These are phyloP conservation scores for Astragalus glycyphyllos DNA, from an alignment of 306 rosid genomes.

Conservation along the genomic window DNA sequence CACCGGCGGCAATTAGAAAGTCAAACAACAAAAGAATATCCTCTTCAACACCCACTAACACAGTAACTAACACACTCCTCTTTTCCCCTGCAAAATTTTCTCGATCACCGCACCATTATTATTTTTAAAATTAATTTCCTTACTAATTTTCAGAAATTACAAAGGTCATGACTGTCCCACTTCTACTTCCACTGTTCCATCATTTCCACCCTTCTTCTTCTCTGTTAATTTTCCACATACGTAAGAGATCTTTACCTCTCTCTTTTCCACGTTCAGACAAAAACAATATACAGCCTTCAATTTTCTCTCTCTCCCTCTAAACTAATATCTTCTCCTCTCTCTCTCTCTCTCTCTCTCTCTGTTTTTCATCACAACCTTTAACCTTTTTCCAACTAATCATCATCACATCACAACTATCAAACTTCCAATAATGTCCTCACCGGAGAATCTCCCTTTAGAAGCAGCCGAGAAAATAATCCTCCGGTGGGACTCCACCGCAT, in stretches of 20 bases:
- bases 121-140: background rate
- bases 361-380: background rate
- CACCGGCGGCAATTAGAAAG: slow-evolving; percentile 17
- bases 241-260: background rate
- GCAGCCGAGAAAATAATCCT: slow-evolving; percentile 81
- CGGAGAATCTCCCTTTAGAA: slow-evolving; percentile 55
- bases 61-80: no score
- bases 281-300: slow-evolving; percentile 20
- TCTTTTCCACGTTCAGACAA: slow-evolving; percentile 35
- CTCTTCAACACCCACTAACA: background rate
- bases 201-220: slow-evolving; percentile 17
- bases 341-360: background rate
- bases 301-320: background rate
- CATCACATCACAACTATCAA: background rate
- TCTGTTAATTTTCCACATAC: slow-evolving; percentile 26
- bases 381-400: background rate
- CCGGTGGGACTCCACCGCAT: slow-evolving; percentile 94
- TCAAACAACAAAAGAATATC: slow-evolving; percentile 1
- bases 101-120: background rate
- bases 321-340: slow-evolving; percentile 1
- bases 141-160: slow-evolving; percentile 8
- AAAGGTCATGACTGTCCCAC: slow-evolving; percentile 11
- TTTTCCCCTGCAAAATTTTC: no score
- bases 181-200: background rate
- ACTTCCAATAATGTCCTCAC: slow-evolving; percentile 48